Evolutionary conservation across 371 early-diverging fungal species (phyloP), one percentile per base, ranked within the genome.

Genomic region (Mortierella sp.): DNA sequence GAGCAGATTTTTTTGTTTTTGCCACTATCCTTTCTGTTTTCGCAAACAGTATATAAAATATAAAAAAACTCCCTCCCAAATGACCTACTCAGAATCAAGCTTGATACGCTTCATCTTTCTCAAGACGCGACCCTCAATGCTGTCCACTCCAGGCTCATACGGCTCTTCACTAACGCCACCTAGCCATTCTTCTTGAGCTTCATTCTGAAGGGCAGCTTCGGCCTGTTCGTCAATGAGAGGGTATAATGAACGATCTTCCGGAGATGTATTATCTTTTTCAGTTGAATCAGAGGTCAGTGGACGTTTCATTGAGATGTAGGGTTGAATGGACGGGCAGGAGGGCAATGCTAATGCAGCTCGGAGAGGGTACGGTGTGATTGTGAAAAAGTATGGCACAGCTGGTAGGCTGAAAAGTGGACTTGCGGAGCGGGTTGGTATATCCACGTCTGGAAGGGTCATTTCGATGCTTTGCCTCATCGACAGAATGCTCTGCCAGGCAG

Each of bases 101-200:
- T 69, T 76, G 31, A 76, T 76, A 5, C 50, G 53, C 15, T 47
- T 55, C 78, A 76, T 65, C 49, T 59, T 64, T 39, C 61, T 69
- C 7, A 76, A 32, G 32, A 76, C 78, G 15, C 78, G 70, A 1
- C 78, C 66, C 27, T 76, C 78, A n/a, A 76, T 65, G n/a, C 54
- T 49, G 21, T 63, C 64, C 5, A 42, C n/a, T 7, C 60, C 57
- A 56, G 21, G 21, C 11, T 60, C 69, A 41, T 31, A 37, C 11
- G 37, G 15, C 27, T 66, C 67, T 8, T 53, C 27, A 17, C 47
- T 46, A 12, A 21, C 48, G 14, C 28, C 49, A 7, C 53, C 59
- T n/a, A 41, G 28, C 39, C 30, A n/a, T 4, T 5, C 30, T 6
- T 37, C 23, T 9, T 27, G 32, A 8, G 23, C 46, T 15, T 19